phyloP scores from a whole-genome alignment of 371 early-diverging fungal species.

The Fennellomyces sp. region DNA sequence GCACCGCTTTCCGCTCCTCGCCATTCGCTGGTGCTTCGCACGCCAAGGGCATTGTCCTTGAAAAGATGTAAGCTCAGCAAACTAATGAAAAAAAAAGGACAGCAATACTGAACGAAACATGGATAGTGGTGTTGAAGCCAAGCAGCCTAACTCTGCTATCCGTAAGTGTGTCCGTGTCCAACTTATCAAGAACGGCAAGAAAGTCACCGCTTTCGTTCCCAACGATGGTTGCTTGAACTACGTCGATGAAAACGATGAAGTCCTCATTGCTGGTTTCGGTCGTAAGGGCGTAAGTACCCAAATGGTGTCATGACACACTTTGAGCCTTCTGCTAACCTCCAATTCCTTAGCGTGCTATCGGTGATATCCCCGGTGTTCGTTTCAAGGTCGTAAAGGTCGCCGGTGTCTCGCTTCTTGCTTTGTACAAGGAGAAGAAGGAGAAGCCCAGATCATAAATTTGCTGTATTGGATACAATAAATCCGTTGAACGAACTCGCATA shows the following conservation, averaged over 20 bases:
- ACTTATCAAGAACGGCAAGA: slow-evolving; percentile 99
- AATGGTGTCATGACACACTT: no score
- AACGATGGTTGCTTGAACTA: slow-evolving; percentile 99
- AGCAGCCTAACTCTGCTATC: slow-evolving; percentile 99
- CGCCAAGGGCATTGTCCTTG: slow-evolving; percentile 99
- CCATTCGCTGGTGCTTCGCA: slow-evolving; percentile 99
- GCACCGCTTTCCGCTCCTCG: slow-evolving; percentile 97
- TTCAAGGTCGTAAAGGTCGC: slow-evolving; percentile 99
- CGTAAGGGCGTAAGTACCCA: no score
- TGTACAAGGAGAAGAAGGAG: slow-evolving; percentile 99
- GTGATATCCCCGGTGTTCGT: slow-evolving; percentile 99
- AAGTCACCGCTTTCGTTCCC: slow-evolving; percentile 99
- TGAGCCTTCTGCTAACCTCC: no score
- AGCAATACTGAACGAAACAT: background rate
- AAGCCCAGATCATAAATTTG: slow-evolving; percentile 97
- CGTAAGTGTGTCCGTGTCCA: slow-evolving; percentile 99
- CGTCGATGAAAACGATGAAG: slow-evolving; percentile 98
- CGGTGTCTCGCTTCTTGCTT: slow-evolving; percentile 98
- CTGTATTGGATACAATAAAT: no score
- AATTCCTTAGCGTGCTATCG: slow-evolving; percentile 88
- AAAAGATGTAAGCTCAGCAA: slow-evolving; percentile 89
- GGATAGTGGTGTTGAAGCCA: slow-evolving; percentile 99
- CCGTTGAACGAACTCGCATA: no score
- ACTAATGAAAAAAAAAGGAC: background rate
- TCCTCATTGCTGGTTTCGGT: slow-evolving; percentile 97